Base-by-base conservation (phyloP, 2,329 filamentous ascomycete genomes). In the Lachnellula cervina region DNA sequence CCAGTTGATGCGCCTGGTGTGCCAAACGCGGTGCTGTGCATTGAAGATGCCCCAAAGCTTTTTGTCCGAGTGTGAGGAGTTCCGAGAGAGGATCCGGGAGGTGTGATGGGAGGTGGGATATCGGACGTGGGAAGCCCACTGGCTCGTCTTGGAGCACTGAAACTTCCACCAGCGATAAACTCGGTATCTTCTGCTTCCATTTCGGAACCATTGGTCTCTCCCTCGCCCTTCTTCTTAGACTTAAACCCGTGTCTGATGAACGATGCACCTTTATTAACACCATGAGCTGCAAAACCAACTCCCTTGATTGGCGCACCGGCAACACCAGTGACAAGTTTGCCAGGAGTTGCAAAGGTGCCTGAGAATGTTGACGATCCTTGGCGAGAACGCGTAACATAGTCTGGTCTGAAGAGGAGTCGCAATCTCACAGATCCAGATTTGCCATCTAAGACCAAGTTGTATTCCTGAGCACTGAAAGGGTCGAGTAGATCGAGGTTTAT, bases 241-340 rank as follows among this genome's bases (percentile, higher is more conserved):
- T 86, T 87, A 72, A 97, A 86, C 17, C 90, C 90, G 58, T 90
- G 88, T 63, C 89, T 88, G 62, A 99, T 78, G 78, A 97, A 97
- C 0, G 89, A 92, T 5, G 91, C 94, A 46, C 91, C 93, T 71
- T 89, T 95, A 61, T 90, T 86, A 35, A 97, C 90, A 52, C 68
- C 66, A 49, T 65, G 61, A 13, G 69, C 92, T 38, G 88, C 87
- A 55, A 85, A 88, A 32, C 89, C 89, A 37, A 88, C 86, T 43
- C 91, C 92, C 75, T 97, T 97, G 72, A 99, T 87, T n/a, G 94
- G 95, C 17, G 87, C 94, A 38, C 93, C 93, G 28, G 83, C 85
- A 51, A 88, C 84, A 60, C 84, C 84, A 13, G 85, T 88, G 56
- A 97, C 89, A 57, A 99, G 91, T 73, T 92, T 92, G 48, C 89